A percentile compares a stretch with the other conserved stretches of the same genome.
Evolutionary conservation across 495 filamentous ascomycete genomes (phyloP).

Genomic region (Lasiosphaeris hirsuta): DNA sequence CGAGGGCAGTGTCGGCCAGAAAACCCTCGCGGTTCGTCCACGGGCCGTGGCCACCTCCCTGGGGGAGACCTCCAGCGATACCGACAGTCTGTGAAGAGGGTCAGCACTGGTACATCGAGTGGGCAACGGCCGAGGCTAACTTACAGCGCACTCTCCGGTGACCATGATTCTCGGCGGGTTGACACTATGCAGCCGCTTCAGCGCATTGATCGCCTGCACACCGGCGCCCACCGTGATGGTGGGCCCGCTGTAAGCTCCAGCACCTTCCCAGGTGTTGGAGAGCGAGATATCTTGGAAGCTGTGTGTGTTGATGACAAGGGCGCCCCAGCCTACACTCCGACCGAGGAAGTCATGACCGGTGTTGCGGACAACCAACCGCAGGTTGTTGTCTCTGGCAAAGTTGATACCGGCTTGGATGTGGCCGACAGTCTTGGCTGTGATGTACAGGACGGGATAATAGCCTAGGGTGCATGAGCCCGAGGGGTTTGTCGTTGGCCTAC

Average conservation of each 20-base stretch:
- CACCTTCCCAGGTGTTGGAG: constrained; percentile 33
- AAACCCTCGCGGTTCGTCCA: constrained; percentile 51
- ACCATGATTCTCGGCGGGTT: constrained; percentile 49
- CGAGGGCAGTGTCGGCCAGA: constrained; percentile 51
- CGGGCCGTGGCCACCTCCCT: constrained; percentile 58
- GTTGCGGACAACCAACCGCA: constrained; percentile 63
- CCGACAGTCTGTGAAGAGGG: constrained; percentile 49
- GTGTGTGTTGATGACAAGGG: constrained; percentile 63
- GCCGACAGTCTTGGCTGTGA: constrained; percentile 41
- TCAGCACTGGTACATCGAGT: constrained; percentile 36
- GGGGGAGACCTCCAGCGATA: constrained; percentile 51
- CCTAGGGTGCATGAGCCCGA: constrained; percentile 53
- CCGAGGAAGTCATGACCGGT: constrained; percentile 61
- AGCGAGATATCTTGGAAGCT: constrained; percentile 51
- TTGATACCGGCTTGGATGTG: constrained; percentile 51
- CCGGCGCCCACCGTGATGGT: constrained; percentile 50
- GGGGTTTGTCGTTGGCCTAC: constrained; percentile 41
- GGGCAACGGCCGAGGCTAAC: constrained; percentile 3
- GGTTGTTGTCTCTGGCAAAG: constrained; percentile 53
- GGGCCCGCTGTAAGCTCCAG: constrained; percentile 38
- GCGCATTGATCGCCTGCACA: constrained; percentile 41
- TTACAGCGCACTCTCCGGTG: constrained; percentile 42
- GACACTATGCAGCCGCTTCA: constrained; percentile 42
- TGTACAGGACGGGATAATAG: constrained; percentile 54
- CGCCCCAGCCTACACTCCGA: constrained; percentile 55